Evolutionary conservation across 106 monocot genomes (phyloP).

Genomic region (Agapanthus africanus): DNA sequence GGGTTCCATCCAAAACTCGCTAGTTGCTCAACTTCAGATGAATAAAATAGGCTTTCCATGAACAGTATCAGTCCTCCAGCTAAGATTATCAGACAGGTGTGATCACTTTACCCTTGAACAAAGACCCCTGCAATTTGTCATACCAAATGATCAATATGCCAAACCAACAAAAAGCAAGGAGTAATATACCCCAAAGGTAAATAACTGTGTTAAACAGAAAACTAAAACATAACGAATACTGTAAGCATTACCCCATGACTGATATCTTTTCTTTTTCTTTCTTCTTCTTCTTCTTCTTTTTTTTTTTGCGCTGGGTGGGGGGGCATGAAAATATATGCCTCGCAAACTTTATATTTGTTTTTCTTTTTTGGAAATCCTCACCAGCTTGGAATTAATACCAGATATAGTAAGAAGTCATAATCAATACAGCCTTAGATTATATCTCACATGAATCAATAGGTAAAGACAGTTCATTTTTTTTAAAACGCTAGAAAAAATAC

Average conservation of each 20-base stretch:
- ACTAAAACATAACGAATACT: background rate
- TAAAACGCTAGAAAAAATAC: background rate
- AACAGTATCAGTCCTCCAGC: constrained; percentile 65
- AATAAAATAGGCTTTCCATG: constrained; percentile 38
- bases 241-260: no score
- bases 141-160: constrained; percentile 52
- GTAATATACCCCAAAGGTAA: constrained; percentile 7
- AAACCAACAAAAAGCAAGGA: constrained; percentile 15
- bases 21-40: constrained; percentile 29
- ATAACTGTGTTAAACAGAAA: constrained; percentile 5
- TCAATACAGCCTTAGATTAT: no score
- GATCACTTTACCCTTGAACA: constrained; percentile 55
- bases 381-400: no score
- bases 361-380: no score
- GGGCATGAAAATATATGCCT: no score
- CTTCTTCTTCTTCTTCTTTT: no score
- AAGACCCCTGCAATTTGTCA: constrained; percentile 86
- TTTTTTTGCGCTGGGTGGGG: no score
- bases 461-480: no score
- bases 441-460: no score
- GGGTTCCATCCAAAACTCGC: constrained; percentile 2
- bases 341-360: no score
- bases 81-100: constrained; percentile 67
- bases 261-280: no score
- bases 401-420: no score